Evolutionary conservation across 1,284 basidiomycete genomes (phyloP).

Genomic region (Rhodotorula sp.): DNA sequence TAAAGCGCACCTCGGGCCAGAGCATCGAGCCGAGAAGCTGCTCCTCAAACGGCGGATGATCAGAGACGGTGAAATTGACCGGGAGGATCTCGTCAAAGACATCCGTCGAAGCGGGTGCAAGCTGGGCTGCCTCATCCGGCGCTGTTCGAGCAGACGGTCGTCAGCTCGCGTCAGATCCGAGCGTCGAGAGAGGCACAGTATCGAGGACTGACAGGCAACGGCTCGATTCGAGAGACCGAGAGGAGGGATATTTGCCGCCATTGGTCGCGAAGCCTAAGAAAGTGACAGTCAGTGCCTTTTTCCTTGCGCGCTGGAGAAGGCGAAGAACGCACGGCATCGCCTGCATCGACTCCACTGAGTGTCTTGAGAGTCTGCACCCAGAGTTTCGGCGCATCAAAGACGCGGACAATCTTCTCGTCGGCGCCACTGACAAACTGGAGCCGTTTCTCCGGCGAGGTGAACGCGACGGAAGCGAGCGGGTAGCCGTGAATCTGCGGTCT

Average conservation of each 20-base stretch:
- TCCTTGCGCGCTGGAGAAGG: conserved; percentile 25
- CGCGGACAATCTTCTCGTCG: conserved; percentile 86
- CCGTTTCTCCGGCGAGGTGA: conserved; percentile 59
- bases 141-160: not conserved
- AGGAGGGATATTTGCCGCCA: conserved; percentile 70
- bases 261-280: conserved; percentile 56
- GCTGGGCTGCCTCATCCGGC: conserved; percentile 20
- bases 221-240: conserved; percentile 71
- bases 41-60: conserved; percentile 56
- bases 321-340: conserved; percentile 47
- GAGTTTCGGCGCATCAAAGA: conserved; percentile 68
- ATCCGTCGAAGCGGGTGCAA: conserved; percentile 22
- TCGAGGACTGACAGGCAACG: conserved; percentile 46
- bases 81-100: conserved; percentile 16
- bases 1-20: conserved; percentile 73
- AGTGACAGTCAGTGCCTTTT: not conserved
- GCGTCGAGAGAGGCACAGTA: no score
- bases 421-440: conserved; percentile 79
- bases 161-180: not conserved
- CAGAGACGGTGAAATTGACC: conserved; percentile 25
- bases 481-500: conserved; percentile 94
- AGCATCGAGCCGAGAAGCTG: conserved; percentile 76
- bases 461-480: conserved; percentile 76
- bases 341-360: conserved; percentile 17
- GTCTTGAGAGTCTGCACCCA: conserved; percentile 19